These are phyloP conservation scores for Rosa persica DNA, from an alignment of 306 rosid genomes.

Conservation along the genomic window DNA sequence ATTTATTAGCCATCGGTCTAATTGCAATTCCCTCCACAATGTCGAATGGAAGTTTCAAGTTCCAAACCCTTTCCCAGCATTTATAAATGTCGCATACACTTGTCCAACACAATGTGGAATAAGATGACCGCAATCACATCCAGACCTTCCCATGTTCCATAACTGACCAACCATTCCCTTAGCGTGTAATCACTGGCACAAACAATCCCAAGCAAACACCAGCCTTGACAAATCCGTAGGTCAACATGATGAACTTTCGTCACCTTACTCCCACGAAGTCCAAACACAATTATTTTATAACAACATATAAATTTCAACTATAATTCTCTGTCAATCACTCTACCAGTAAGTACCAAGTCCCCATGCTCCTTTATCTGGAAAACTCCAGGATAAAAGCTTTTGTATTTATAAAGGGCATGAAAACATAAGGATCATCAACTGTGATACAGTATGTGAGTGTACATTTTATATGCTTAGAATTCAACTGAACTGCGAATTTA, in stretches of 20 bases:
- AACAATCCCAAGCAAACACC: background rate
- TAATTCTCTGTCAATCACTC: background rate
- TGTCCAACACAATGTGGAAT: background rate
- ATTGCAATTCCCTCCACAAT: background rate
- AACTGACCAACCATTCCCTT: background rate
- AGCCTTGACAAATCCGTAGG: background rate
- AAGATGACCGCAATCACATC: background rate
- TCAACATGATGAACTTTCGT: background rate
- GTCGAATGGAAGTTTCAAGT: background rate
- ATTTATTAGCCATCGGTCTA: background rate
- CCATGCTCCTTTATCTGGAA: background rate
- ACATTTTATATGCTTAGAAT: background rate
- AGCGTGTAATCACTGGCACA: conserved; percentile 8
- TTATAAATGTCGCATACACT: background rate
- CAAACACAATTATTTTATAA: background rate
- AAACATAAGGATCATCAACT: background rate
- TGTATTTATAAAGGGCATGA: background rate
- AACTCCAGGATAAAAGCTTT: background rate
- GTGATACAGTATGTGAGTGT: background rate
- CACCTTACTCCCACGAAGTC: background rate
- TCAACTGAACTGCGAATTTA: background rate
- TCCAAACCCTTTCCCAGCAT: background rate
- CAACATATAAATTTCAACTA: background rate
- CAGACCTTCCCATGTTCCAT: conserved; percentile 6
- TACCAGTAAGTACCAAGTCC: background rate